phyloP scores from a whole-genome alignment of 371 early-diverging fungal genomes.

The Chytridiales sp. region DNA sequence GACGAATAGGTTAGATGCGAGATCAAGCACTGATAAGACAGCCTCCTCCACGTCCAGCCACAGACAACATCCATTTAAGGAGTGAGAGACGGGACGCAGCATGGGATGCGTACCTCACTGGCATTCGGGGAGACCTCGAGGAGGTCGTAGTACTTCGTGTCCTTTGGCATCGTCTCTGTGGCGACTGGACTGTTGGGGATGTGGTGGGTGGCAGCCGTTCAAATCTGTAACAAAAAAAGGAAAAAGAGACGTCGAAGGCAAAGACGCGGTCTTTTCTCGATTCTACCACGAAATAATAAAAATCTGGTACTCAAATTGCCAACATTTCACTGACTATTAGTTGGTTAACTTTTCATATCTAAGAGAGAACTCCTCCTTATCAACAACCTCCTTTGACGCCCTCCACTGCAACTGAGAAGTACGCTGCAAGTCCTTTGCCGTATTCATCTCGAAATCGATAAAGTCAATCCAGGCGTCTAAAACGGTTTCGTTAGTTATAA shows the following conservation, averaged over 20 bases:
- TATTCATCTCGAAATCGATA: constrained; percentile 59
- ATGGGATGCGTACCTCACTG: constrained; percentile 51
- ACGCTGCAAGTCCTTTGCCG: constrained; percentile 49
- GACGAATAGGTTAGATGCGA: background rate
- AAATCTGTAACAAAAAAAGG: no score
- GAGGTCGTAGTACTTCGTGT: constrained; percentile 87
- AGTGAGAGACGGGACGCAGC: background rate
- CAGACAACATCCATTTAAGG: background rate
- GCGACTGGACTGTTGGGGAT: no score
- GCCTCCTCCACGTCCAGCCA: background rate
- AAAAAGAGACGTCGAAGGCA: no score
- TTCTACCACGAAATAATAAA: no score
- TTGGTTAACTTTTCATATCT: constrained; percentile 40
- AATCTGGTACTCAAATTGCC: constrained; percentile 8
- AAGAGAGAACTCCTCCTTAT: constrained; percentile 56
- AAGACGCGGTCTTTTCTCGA: no score
- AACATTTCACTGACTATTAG: constrained; percentile 19
- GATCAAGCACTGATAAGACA: background rate
- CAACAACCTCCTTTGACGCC: constrained; percentile 59
- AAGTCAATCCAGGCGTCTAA: constrained; percentile 63
- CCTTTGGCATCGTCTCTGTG: constrained; percentile 63
- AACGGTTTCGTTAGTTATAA: background rate
- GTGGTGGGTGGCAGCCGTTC: no score
- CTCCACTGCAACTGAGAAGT: constrained; percentile 61
- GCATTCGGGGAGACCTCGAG: constrained; percentile 82